Evolutionary conservation across 176 grass and related monocot genomes (phyloP), one percentile per base, ranked within the genome.

Genomic region (Ampelocalamus luodianensis): DNA sequence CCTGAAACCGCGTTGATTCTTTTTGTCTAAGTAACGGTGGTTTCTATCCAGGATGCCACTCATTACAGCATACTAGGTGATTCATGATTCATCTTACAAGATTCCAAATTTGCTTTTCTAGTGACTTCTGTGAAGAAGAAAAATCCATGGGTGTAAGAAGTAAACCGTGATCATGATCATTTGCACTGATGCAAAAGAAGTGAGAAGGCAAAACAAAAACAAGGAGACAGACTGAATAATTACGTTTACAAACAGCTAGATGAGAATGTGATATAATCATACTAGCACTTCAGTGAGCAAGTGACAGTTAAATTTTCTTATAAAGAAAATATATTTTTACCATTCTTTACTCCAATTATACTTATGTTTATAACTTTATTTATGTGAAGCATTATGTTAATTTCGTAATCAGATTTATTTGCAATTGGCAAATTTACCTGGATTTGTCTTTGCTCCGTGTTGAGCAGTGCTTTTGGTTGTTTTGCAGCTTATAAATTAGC

Each of bases 11-110:
- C 22, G 27, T 18, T 3, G 56, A 63, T 78, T 86, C 73, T 8
- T 60, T 83, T 22, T 84, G 76, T 42, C 60, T 74, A 68, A 73
- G 27, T 60, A 37, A 24, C 67, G 48, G 81, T 74, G 38, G 7
- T 59, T 58, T 85, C 68, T 61, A 58, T 56, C 82, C 53, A 74
- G 82, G 82, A 61, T 55, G 59, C 36, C 81, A 84, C 58, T 79
- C 68, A 6, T 37, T 46, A 34, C 1, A 50, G 58, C 37, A 74
- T 61, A 40, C 11, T 60, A 68, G 76, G 27, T 24, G 69, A 68
- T 68, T 66, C 75, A 51, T 84, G 69, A 68, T 68, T 66, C 75
- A 51, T 84, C 20, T 68, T n/a, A 61, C 29, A 48, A 32, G 3
- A 89, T 68, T 74, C 71, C 7, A 7, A 1, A 1, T 40, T 60